phyloP scores from a whole-genome alignment of 179 eudicot genomes.

The Monotropa hypopitys region DNA sequence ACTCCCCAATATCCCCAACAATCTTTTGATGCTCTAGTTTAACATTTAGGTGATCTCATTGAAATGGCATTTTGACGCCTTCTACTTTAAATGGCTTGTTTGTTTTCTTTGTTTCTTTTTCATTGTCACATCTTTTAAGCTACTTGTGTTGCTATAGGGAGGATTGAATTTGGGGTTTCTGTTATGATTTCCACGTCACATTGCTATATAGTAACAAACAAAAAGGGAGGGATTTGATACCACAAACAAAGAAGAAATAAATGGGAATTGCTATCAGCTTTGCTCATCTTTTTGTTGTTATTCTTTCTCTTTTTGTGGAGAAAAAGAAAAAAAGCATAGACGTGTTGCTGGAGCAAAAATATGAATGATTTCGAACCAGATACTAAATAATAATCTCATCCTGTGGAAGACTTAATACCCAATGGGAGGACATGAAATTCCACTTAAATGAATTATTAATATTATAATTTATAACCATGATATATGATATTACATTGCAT shows the following conservation, averaged over 20 bases:
- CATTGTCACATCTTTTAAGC: background rate
- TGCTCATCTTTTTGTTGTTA: background rate
- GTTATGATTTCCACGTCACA: background rate
- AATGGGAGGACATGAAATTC: background rate
- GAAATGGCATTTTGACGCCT: background rate
- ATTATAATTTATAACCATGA: background rate
- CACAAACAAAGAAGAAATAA: background rate
- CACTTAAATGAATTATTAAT: background rate
- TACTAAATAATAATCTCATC: background rate
- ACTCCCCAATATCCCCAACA: too few relatives aligned
- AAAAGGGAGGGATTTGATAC: slow-evolving; percentile 1
- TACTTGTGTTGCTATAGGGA: background rate
- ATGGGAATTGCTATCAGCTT: too few relatives aligned
- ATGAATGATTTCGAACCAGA: background rate
- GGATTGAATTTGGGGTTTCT: background rate
- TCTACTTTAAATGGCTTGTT: background rate
- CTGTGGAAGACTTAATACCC: background rate
- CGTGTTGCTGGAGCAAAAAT: background rate
- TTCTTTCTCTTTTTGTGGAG: background rate
- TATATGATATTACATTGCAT: too few relatives aligned
- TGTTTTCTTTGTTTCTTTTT: background rate
- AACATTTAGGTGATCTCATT: background rate
- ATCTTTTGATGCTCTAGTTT: background rate
- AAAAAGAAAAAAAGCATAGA: background rate
- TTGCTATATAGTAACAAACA: background rate